Percentiles rank a stretch among this genome's conserved stretches.
Conservation (phyloP, 768 basidiomycete species). For the Tricholoma sp. region DNA sequence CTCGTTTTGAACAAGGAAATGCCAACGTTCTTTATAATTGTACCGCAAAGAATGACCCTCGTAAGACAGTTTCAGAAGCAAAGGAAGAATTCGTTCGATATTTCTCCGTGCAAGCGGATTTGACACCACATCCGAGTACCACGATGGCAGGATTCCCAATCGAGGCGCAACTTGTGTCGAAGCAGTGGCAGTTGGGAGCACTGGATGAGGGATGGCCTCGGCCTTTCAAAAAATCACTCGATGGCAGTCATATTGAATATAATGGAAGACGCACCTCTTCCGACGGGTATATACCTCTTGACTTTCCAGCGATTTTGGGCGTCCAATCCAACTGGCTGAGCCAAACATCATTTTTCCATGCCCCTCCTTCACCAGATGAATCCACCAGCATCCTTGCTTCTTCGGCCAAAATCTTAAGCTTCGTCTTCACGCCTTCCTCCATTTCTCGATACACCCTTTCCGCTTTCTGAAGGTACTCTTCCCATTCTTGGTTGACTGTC, state of each 20-base stretch:
- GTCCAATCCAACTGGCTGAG: constrained; percentile 93
- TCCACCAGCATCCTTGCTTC: constrained; percentile 61
- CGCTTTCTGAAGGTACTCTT: constrained; percentile 71
- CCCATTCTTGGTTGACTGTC: constrained; percentile 88
- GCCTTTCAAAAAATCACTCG: background rate
- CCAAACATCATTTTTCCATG: constrained; percentile 77
- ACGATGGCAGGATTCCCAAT: constrained; percentile 38
- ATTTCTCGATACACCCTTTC: constrained; percentile 67
- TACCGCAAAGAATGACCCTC: constrained; percentile 58
- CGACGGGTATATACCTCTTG: constrained; percentile 48
- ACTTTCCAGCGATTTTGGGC: constrained; percentile 71
- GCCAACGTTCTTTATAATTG: constrained; percentile 59
- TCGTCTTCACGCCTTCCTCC: constrained; percentile 71
- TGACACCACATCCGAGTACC: constrained; percentile 48
- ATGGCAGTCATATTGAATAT: background rate
- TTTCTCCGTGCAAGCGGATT: constrained; percentile 36
- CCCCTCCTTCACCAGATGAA: constrained; percentile 15
- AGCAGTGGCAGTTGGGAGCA: background rate
- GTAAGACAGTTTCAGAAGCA: constrained; percentile 59
- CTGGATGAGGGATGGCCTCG: background rate
- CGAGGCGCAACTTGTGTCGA: background rate
- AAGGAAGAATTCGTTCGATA: constrained; percentile 55
- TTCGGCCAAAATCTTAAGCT: constrained; percentile 63
- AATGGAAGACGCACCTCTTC: constrained; percentile 16
- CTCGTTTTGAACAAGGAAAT: constrained; percentile 36